Evolutionary conservation across 2,329 filamentous ascomycete genomes (phyloP).

Genomic region (Remersonia thermophila): DNA sequence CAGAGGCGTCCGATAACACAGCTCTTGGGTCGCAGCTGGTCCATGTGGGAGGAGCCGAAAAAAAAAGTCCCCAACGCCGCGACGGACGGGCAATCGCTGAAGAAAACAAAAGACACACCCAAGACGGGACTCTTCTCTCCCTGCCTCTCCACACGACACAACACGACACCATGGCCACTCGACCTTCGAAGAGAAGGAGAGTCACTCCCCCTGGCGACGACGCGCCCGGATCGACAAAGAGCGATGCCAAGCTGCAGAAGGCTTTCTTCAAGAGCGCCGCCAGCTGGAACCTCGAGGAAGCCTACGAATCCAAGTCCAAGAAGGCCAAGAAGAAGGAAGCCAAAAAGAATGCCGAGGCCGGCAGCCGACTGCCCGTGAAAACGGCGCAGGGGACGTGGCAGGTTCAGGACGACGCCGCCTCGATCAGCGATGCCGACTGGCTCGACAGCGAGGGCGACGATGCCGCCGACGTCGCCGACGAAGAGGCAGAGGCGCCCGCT

Average conservation of each 20-base stretch:
- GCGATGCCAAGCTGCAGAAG: slow-evolving; percentile 35
- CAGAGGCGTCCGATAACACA: slow-evolving; percentile 6
- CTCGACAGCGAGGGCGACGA: slow-evolving; percentile 48
- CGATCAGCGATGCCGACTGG: slow-evolving; percentile 48
- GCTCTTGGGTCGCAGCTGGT: slow-evolving; percentile 8
- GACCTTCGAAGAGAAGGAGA: slow-evolving; percentile 45
- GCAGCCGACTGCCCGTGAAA: slow-evolving; percentile 64
- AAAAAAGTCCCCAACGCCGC: slow-evolving; percentile 16
- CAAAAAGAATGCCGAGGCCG: slow-evolving; percentile 26
- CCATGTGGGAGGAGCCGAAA: slow-evolving; percentile 4
- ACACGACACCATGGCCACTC: slow-evolving; percentile 31
- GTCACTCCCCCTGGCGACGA: slow-evolving; percentile 41
- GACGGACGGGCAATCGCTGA: too few species aligned
- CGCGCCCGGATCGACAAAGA: slow-evolving; percentile 24
- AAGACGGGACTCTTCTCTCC: too few species aligned
- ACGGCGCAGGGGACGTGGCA: slow-evolving; percentile 60
- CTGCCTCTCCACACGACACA: too few species aligned
- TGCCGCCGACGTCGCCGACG: slow-evolving; percentile 30
- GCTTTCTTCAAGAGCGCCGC: slow-evolving; percentile 63
- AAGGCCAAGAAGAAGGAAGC: slow-evolving; percentile 61
- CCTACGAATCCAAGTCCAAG: slow-evolving; percentile 70
- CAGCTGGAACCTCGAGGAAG: slow-evolving; percentile 83
- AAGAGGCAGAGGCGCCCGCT: slow-evolving; percentile 30
- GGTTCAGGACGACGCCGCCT: slow-evolving; percentile 47
- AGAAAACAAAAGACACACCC: too few species aligned